Conservation (phyloP, 108 stramenopile genomes). For the Skeletonema costatum region DNA sequence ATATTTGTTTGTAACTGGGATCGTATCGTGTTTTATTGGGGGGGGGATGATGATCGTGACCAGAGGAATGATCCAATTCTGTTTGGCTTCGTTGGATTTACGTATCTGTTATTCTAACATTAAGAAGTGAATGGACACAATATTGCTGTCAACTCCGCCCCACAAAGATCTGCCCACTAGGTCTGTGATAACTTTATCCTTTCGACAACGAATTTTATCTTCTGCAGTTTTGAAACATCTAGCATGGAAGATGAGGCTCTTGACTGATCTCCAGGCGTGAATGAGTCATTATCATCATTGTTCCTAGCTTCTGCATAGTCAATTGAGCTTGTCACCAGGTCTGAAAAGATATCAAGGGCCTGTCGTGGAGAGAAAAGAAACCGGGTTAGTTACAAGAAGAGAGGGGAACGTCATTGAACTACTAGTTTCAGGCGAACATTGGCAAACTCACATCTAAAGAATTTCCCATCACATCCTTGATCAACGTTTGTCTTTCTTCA, state of each 20-base stretch:
- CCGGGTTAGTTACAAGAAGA: not conserved
- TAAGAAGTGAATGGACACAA: not conserved
- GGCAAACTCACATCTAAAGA: conserved; percentile 75
- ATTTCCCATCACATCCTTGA: conserved; percentile 68
- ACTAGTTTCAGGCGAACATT: not conserved
- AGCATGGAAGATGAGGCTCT: conserved; percentile 37
- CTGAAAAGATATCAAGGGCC: conserved; percentile 75
- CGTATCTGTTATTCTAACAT: not conserved
- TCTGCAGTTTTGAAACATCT: conserved; percentile 59
- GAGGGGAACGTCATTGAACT: not conserved
- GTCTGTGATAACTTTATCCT: conserved; percentile 37
- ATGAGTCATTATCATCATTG: conserved; percentile 40
- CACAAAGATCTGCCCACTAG: not conserved
- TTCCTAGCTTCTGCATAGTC: conserved; percentile 80
- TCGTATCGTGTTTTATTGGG: conserved; percentile 6
- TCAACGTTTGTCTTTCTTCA: conserved; percentile 60
- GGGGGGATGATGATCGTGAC: not conserved
- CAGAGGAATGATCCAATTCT: not conserved
- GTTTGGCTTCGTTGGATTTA: not conserved
- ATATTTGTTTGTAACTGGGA: not conserved
- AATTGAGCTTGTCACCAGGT: conserved; percentile 70
- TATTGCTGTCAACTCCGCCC: not conserved
- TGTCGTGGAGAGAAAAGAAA: conserved; percentile 16
- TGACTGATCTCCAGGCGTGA: conserved; percentile 62
- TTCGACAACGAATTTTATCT: conserved; percentile 59